A percentile compares a stretch with the other conserved stretches of the same genome.
Evolutionary conservation across 1,284 basidiomycete species (phyloP).

Genomic region (Somion occarium): DNA sequence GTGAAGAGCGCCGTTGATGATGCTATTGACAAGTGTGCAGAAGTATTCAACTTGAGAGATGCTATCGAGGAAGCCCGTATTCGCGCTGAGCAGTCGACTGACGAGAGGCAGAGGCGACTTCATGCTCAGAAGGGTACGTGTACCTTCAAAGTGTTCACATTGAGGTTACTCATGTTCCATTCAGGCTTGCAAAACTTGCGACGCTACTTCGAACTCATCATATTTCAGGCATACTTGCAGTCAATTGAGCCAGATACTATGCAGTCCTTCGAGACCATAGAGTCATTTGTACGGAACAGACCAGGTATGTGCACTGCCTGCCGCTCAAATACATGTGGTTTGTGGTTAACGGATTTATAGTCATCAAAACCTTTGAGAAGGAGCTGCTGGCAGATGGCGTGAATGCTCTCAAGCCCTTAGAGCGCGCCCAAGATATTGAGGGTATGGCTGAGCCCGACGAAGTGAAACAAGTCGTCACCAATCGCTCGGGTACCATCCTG

Average conservation of each 20-base stretch:
- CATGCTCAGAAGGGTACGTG: constrained; percentile 67
- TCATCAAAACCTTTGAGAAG: constrained; percentile 94
- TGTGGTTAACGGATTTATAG: constrained; percentile 31
- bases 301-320: constrained; percentile 51
- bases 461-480: constrained; percentile 79
- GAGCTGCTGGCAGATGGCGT: constrained; percentile 82
- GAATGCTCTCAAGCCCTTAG: constrained; percentile 81
- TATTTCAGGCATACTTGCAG: constrained; percentile 93
- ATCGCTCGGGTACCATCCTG: constrained; percentile 82
- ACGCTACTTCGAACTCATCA: constrained; percentile 87
- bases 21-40: constrained; percentile 84
- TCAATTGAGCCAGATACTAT: constrained; percentile 82
- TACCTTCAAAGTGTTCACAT: constrained; percentile 8
- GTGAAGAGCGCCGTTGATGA: constrained; percentile 91
- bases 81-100: constrained; percentile 72
- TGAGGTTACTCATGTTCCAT: neutral
- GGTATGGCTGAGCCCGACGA: constrained; percentile 87
- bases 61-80: constrained; percentile 81
- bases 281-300: constrained; percentile 74
- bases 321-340: neutral
- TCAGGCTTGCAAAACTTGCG: constrained; percentile 76
- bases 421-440: constrained; percentile 66
- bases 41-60: constrained; percentile 84
- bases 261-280: constrained; percentile 73
- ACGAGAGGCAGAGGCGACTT: constrained; percentile 62